Evolutionary conservation across 345 rosid species (phyloP), one percentile per base, ranked within the genome.

Genomic region (Physaria fendleri): DNA sequence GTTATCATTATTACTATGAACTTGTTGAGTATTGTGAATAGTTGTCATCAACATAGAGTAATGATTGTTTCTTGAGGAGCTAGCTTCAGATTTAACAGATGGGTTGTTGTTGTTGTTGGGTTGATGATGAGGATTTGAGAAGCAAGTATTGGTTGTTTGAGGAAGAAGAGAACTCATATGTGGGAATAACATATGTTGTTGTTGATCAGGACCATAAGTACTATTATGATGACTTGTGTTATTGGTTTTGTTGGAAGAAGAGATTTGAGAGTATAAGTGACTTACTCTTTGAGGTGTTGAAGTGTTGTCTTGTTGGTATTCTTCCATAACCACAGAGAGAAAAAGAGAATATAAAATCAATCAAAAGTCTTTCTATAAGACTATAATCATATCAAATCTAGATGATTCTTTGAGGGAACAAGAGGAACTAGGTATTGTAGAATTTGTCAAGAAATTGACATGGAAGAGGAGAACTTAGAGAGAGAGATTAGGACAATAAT

Each of bases 61-160:
- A 62, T 81, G 85, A 51, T 57, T 80, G 47, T 62, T 73, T 3
- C 76, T 81, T 18, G 87, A 76, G 47, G 77, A 74, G 64, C 72
- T 77, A 1, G 79, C 86, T 76, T 92, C 98, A 1, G 88, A 82
- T 68, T 92, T 92, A 55, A 92, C 93, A 49, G 76, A 66, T 29
- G 81, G 74, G 50, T 56, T 38, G 55, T 16, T 48, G 51, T 45
- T 44, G 49, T 45, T 42, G 29, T 44, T 78, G 3, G 75, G 25
- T 20, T 71, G 64, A 62, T 70, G 50, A 53, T 61, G 59, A 56
- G 78, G 85, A 3, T 91, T 78, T 56, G 74, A 84, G 71, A 75
- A 82, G 57, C 85, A 79, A 59, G 68, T 61, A 27, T 52, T 76
- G 9, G 68, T 63, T n/a, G 83, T 59, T 71, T 76, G 88, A 8